Percentiles rank a stretch among this genome's conserved stretches.
Conservation (phyloP, 208 protist genomes). For the Trypanosoma lewisi region DNA sequence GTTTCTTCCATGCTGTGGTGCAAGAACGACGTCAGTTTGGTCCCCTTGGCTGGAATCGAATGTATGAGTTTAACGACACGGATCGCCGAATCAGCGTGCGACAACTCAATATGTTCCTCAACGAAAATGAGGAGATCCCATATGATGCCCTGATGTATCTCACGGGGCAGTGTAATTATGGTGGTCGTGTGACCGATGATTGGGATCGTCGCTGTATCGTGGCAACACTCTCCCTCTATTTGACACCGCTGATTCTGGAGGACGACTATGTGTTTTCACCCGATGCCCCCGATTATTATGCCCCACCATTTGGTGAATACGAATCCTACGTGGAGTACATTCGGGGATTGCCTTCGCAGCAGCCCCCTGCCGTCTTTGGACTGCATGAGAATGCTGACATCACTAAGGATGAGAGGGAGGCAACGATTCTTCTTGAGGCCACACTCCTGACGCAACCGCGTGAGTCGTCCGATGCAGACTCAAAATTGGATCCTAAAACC, state of each 20-base stretch:
- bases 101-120: constrained; percentile 95
- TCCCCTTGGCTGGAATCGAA: constrained; percentile 95
- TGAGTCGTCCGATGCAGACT: constrained; percentile 38
- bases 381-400: constrained; percentile 95
- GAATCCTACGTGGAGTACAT: constrained; percentile 87
- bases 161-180: constrained; percentile 93
- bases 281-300: constrained; percentile 83
- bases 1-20: constrained; percentile 96
- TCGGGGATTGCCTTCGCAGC: constrained; percentile 69
- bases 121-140: constrained; percentile 89
- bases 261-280: constrained; percentile 91
- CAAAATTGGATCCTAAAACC: constrained; percentile 79
- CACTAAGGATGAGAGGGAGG: constrained; percentile 92
- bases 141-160: constrained; percentile 95
- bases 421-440: constrained; percentile 78
- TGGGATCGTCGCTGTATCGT: constrained; percentile 92
- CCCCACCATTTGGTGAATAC: constrained; percentile 80
- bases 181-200: constrained; percentile 93
- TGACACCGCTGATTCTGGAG: constrained; percentile 83
- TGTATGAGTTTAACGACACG: constrained; percentile 97
- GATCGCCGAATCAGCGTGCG: constrained; percentile 94
- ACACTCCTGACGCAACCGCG: constrained; percentile 88
- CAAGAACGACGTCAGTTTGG: constrained; percentile 96
- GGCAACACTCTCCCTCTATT: constrained; percentile 86
- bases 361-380: constrained; percentile 91